A percentile compares a stretch with the other conserved stretches of the same genome.
Evolutionary conservation across 1,284 basidiomycete species (phyloP).

Genomic region (Microbotryum saponariae): DNA sequence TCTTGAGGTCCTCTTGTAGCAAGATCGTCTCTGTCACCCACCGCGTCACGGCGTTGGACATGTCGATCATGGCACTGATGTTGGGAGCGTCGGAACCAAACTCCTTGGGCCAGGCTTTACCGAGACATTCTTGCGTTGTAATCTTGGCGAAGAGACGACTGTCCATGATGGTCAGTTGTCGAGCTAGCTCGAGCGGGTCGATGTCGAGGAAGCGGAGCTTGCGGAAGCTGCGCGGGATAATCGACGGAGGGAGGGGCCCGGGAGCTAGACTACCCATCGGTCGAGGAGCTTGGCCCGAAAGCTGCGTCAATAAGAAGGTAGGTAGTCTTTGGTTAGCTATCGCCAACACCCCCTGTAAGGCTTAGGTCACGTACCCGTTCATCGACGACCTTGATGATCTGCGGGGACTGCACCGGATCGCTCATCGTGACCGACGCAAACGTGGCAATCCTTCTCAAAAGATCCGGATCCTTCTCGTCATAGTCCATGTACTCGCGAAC

Average conservation of each 20-base stretch:
- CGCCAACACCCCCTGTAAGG: no score
- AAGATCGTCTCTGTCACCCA: slow-evolving; percentile 93
- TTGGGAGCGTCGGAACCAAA: slow-evolving; percentile 49
- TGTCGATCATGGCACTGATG: slow-evolving; percentile 82
- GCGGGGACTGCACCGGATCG: slow-evolving; percentile 36
- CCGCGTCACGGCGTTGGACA: slow-evolving; percentile 85
- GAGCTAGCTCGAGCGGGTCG: slow-evolving; percentile 81
- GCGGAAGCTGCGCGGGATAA: slow-evolving; percentile 64
- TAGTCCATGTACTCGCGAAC: slow-evolving; percentile 43
- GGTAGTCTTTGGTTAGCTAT: no score
- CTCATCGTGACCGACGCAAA: slow-evolving; percentile 40
- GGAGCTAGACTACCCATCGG: slow-evolving; percentile 36
- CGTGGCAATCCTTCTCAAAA: slow-evolving; percentile 38
- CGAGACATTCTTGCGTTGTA: slow-evolving; percentile 81
- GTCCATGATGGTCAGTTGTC: slow-evolving; percentile 91
- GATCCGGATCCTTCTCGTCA: slow-evolving; percentile 34
- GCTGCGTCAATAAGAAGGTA: slow-evolving; percentile 5
- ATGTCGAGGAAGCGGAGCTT: slow-evolving; percentile 79
- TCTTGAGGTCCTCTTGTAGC: slow-evolving; percentile 73
- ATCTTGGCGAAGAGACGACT: slow-evolving; percentile 80
- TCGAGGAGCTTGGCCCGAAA: slow-evolving; percentile 32
- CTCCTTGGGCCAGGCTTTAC: slow-evolving; percentile 43
- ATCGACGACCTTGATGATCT: slow-evolving; percentile 41
- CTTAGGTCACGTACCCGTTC: slow-evolving; percentile 30
- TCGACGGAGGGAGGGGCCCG: slow-evolving; percentile 55